Conservation (phyloP, 2,329 filamentous ascomycete species). For the Exophiala phaeomuriformis region DNA sequence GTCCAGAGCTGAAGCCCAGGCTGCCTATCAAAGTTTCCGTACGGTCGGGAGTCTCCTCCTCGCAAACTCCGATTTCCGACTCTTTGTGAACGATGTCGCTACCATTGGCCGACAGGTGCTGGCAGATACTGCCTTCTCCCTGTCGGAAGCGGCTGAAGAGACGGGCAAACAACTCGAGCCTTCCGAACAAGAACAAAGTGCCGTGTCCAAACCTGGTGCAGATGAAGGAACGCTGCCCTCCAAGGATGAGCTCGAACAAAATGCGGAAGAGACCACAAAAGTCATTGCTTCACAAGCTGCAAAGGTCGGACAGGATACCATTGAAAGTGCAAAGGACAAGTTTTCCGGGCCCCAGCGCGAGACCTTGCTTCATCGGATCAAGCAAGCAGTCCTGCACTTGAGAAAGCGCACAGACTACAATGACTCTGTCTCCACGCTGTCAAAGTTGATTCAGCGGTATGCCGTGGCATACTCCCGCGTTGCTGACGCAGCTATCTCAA, state of each 20-base stretch:
- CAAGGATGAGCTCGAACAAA: conserved; percentile 54
- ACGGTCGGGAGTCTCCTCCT: conserved; percentile 79
- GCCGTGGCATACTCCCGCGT: conserved; percentile 69
- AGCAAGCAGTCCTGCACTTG: conserved; percentile 66
- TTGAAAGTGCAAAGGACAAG: conserved; percentile 66
- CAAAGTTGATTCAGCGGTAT: conserved; percentile 69
- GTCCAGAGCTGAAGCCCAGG: conserved; percentile 62
- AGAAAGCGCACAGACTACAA: conserved; percentile 73
- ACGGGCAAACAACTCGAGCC: conserved; percentile 68
- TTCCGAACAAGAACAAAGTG: conserved; percentile 52
- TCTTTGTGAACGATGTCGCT: conserved; percentile 73
- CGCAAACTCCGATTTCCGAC: conserved; percentile 81
- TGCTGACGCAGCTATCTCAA: conserved; percentile 58
- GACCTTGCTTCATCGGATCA: conserved; percentile 66
- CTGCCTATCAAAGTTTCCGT: conserved; percentile 71
- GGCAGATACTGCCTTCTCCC: conserved; percentile 71
- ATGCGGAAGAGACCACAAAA: conserved; percentile 48
- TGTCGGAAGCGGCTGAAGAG: conserved; percentile 68
- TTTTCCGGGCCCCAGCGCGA: conserved; percentile 64
- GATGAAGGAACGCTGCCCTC: conserved; percentile 46
- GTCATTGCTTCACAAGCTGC: conserved; percentile 33
- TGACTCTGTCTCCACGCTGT: conserved; percentile 73
- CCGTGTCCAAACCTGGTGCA: conserved; percentile 42
- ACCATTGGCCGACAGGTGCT: conserved; percentile 77
- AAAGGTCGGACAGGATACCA: conserved; percentile 49